Percentiles rank a stretch among this genome's conserved stretches.
These are phyloP conservation scores for Curvularia spicifera DNA, from an alignment of 2,329 filamentous ascomycete genomes.

Conservation along the genomic window DNA sequence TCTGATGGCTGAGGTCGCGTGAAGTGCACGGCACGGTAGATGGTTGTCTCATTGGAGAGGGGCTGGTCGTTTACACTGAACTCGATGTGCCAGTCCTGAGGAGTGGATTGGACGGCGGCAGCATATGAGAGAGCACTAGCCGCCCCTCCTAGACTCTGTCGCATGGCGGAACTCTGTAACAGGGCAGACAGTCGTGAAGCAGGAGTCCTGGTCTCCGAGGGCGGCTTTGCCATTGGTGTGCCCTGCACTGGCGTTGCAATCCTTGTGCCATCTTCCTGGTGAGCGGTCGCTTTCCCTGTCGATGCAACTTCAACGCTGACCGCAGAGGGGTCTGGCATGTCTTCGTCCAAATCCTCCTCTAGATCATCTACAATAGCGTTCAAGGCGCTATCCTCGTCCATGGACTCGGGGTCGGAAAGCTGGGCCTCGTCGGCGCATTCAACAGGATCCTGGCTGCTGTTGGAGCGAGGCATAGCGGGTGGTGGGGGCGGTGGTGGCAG, in stretches of 20 bases:
- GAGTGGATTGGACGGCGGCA: slow-evolving; percentile 77
- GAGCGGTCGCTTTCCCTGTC: slow-evolving; percentile 85
- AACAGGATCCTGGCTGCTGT: slow-evolving; percentile 63
- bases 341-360: slow-evolving; percentile 74
- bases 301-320: slow-evolving; percentile 90
- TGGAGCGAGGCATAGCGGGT: slow-evolving; percentile 51
- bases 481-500: slow-evolving; percentile 59
- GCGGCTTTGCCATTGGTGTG: slow-evolving; percentile 41
- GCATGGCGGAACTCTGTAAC: slow-evolving; percentile 43
- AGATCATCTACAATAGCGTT: slow-evolving; percentile 91
- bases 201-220: slow-evolving; percentile 38
- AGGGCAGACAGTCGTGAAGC: slow-evolving; percentile 41
- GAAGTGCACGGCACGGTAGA: slow-evolving; percentile 91
- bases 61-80: slow-evolving; percentile 86
- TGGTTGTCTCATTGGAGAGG: slow-evolving; percentile 89
- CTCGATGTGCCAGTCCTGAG: slow-evolving; percentile 97
- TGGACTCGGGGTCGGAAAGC: slow-evolving; percentile 74
- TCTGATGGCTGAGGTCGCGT: slow-evolving; percentile 68
- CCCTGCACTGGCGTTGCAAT: slow-evolving; percentile 79
- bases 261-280: slow-evolving; percentile 88
- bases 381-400: slow-evolving; percentile 68
- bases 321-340: slow-evolving; percentile 80
- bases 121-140: slow-evolving; percentile 78
- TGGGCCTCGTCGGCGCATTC: slow-evolving; percentile 95
- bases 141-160: slow-evolving; percentile 37